Percentiles rank a stretch among this genome's conserved stretches.
These are phyloP conservation scores for Yueomyces sinensis DNA, from an alignment of 805 yeast genomes.

Conservation along the genomic window DNA sequence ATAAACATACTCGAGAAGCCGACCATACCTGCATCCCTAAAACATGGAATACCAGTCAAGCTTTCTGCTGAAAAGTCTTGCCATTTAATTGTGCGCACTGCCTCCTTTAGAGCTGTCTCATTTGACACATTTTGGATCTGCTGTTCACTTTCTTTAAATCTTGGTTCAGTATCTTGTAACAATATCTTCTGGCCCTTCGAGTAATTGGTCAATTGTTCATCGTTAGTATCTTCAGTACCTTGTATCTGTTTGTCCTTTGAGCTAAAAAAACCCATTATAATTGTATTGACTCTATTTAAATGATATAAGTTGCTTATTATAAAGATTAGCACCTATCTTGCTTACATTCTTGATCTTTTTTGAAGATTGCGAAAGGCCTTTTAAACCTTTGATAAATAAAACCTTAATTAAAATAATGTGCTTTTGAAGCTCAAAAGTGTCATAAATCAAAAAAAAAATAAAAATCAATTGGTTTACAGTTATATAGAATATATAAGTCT, in stretches of 20 bases:
- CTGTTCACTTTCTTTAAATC: conserved; percentile 18
- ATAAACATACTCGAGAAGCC: conserved; percentile 67
- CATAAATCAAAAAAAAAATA: too few relatives aligned
- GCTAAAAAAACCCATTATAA: not conserved
- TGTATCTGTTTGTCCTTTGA: not conserved
- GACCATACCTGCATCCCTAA: conserved; percentile 64
- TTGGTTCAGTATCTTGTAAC: conserved; percentile 29
- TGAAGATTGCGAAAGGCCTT: too few relatives aligned
- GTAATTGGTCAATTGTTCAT: conserved; percentile 11
- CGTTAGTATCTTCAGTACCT: conserved; percentile 1
- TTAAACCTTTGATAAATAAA: too few relatives aligned
- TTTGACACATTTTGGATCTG: conserved; percentile 6
- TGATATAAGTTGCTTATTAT: too few relatives aligned
- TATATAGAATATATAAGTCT: too few relatives aligned
- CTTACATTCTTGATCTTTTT: too few relatives aligned
- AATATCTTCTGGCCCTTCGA: conserved; percentile 25
- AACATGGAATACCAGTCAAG: conserved; percentile 55
- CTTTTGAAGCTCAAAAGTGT: too few relatives aligned
- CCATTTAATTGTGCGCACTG: conserved; percentile 29
- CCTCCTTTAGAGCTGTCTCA: conserved; percentile 25
- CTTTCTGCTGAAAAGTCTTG: conserved; percentile 41
- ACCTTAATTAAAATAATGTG: too few relatives aligned
- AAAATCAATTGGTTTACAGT: too few relatives aligned
- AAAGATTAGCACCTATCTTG: too few relatives aligned
- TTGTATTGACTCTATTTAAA: not conserved